A percentile compares a stretch with the other conserved stretches of the same genome.
Conservation (phyloP, 805 yeast genomes). For the Yarrowia deformans region DNA sequence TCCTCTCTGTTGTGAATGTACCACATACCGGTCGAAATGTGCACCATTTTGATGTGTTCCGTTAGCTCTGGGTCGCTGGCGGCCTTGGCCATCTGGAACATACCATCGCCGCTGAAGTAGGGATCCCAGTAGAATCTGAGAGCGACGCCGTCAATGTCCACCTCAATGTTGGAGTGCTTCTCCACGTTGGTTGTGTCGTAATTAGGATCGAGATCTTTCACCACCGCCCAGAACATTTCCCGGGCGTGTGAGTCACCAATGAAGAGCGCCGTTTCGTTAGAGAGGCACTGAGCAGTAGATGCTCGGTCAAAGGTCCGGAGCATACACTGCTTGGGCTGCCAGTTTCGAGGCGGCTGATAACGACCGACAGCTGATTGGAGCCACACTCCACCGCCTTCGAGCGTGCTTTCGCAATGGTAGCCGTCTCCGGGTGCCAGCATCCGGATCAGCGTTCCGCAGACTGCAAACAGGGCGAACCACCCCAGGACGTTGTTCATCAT, state of each 20-base stretch:
- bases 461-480: conserved; percentile 19
- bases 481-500: conserved; percentile 33
- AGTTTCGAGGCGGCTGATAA: conserved; percentile 40
- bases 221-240: conserved; percentile 45
- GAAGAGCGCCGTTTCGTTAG: conserved; percentile 42
- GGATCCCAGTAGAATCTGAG: conserved; percentile 35
- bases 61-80: neutral
- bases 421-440: conserved; percentile 22
- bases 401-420: conserved; percentile 33
- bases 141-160: conserved; percentile 1
- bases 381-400: conserved; percentile 29
- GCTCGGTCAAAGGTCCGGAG: conserved; percentile 41
- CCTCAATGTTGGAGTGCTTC: conserved; percentile 12
- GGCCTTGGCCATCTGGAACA: neutral
- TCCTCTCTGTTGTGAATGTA: conserved; percentile 42
- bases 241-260: conserved; percentile 46
- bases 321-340: conserved; percentile 46
- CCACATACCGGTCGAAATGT: conserved; percentile 31
- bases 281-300: conserved; percentile 42
- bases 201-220: conserved; percentile 43
- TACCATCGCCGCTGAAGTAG: conserved; percentile 1
- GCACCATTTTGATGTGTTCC: conserved; percentile 13
- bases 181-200: conserved; percentile 30
- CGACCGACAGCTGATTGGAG: conserved; percentile 18
- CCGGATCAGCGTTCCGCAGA: conserved; percentile 16